Percentiles rank a stretch among this genome's conserved stretches.
phyloP scores from a whole-genome alignment of 148 eudicot species.

The Talinum fruticosum region DNA sequence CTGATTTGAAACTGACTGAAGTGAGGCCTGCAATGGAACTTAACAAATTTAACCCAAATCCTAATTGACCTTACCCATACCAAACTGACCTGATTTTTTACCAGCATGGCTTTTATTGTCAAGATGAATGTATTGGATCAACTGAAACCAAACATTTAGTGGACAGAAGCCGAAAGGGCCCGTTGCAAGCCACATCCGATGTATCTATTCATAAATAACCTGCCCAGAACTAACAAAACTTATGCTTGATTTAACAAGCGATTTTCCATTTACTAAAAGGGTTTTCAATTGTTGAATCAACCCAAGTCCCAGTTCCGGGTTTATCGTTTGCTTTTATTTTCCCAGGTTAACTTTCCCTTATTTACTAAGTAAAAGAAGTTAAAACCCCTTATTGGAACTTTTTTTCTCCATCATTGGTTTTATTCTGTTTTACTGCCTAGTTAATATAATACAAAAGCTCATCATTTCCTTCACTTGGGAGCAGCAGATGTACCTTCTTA shows the following conservation, averaged over 20 bases:
- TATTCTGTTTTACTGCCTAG: background rate
- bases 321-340: background rate
- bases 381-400: background rate
- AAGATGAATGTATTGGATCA: background rate
- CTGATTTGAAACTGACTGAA: background rate
- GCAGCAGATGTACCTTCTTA: background rate
- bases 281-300: background rate
- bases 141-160: background rate
- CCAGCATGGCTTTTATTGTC: background rate
- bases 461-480: background rate
- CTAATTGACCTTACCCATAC: background rate
- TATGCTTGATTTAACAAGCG: background rate
- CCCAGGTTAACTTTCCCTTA: background rate
- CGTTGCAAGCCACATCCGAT: background rate
- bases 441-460: background rate
- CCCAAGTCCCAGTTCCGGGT: background rate
- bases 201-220: background rate
- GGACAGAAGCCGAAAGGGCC: background rate
- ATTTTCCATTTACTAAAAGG: background rate
- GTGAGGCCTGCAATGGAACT: background rate
- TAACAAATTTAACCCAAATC: background rate
- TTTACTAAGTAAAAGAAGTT: background rate
- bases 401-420: background rate
- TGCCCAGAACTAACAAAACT: background rate
- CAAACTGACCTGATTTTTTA: background rate